Base-by-base conservation (phyloP, 83 land plant species). In the Larix sibirica region DNA sequence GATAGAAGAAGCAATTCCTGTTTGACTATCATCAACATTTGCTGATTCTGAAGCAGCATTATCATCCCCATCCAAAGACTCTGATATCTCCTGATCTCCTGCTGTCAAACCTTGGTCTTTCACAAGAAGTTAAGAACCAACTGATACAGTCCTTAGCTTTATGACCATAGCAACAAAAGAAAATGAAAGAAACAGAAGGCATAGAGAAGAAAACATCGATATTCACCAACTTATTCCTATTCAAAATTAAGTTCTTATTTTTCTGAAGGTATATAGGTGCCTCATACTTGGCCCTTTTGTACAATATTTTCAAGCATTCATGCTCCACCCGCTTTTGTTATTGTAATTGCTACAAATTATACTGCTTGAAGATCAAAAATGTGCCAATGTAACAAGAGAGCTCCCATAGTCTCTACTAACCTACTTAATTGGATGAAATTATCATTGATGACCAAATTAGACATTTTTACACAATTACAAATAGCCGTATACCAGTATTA, bases 31-130 rank as follows among this genome's bases (percentile, higher is more conserved):
- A 82, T 83, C 81, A 54, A 82, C 4, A n/a, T 64, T 80, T 47
- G 81, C 81, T 6, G 65, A 31, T 82, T 83, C 84, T 58, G 88
- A 65, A 16, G 68, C 83, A 50, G 73, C 79, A 86, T 62, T 70
- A 84, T 79, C 66, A 67, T 75, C 83, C 12, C 76, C 86, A 84
- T 80, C 84, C 8, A 84, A 33, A 28, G 85, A 74, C 18, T 86
- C 88, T 60, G 79, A 86, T 31, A 71, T 84, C 74, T 83, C 86
- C 69, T 69, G 81, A 56, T 89, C 85, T 33, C 54, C 64, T 59
- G 33, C 65, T 17, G 76, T 23, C 50, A 82, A 73, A 74, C 82
- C 74, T 80, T 83, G 82, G 50, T 82, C 86, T 86, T 68, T 38
- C 47, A 75, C 61, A 58, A 64, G 56, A 70, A 58, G 81, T 81